Base-by-base conservation (phyloP, 306 rosid species). In the Betula pendula region DNA sequence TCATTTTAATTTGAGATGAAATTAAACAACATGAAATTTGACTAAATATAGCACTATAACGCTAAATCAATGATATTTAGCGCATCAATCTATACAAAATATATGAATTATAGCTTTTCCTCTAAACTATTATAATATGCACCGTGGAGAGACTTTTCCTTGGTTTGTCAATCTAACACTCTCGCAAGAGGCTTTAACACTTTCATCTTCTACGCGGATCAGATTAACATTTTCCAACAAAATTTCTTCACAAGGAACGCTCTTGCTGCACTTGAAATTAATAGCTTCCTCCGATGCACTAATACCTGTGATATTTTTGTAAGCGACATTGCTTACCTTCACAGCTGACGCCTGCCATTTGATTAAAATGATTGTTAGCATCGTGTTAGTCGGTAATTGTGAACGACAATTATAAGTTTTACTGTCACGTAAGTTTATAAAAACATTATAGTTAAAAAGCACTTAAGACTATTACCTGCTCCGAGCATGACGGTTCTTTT, bases 241-340 rank as follows among this genome's bases (percentile, higher is more conserved):
- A 27, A 93, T 72, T 6, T 71, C 87, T 56, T 47, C 62, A 68
- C 97, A 89, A 49, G 88, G 87, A 12, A 79, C 1, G 2, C 24
- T 19, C 60, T 75, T 77, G 87, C 92, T 90, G 81, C 94, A 92
- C 5, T 90, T 79, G 29, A 92, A 82, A 20, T 73, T 85, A 50
- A 92, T 82, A 11, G 96, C 97, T 19, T 86, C 84, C 60, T 89
- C 60, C 7, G 96, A 86, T 0, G 88, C 91, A 75, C 96, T 93
- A 43, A 94, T 89, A 68, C 97, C 96, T 79, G 7, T 71, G 8
- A 90, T 86, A 79, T 92, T 92, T 33, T 66, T 70, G 85, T 86
- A 90, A 22, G 47, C 5, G 42, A 90, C 84, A 5, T 86, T 70
- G 82, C 90, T 90, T 55, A 93, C 27, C 75, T 82, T 43, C 65